These are phyloP conservation scores for Hydrangea macrophylla DNA, from an alignment of 148 eudicot genomes.

Conservation along the genomic window DNA sequence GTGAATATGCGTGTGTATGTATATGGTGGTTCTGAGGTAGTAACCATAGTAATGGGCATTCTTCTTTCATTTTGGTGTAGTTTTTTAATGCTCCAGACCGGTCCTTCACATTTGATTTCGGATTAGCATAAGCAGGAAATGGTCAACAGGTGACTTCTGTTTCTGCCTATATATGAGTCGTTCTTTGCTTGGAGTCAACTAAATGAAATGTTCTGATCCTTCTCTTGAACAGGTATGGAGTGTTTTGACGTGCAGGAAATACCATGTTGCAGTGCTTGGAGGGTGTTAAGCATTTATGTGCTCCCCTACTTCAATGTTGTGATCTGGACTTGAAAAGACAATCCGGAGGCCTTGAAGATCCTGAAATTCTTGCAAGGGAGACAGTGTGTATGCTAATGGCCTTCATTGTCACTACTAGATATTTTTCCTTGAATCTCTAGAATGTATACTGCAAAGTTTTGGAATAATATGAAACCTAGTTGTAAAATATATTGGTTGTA, in stretches of 20 bases:
- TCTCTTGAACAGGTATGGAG: conserved; percentile 60
- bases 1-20: not conserved
- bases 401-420: conserved; percentile 8
- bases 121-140: conserved; percentile 49
- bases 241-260: conserved; percentile 46
- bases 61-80: conserved; percentile 13
- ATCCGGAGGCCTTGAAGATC: conserved; percentile 71
- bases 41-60: not conserved
- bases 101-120: conserved; percentile 13
- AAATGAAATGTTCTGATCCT: conserved; percentile 11
- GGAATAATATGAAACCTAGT: not conserved
- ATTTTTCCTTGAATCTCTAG: not conserved
- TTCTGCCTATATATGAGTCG: not conserved
- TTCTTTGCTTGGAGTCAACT: conserved; percentile 1
- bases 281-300: conserved; percentile 72
- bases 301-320: conserved; percentile 69
- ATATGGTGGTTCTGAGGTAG: no score
- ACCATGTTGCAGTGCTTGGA: conserved; percentile 94
- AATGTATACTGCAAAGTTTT: not conserved
- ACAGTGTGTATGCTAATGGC: conserved; percentile 64
- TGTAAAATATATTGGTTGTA: not conserved
- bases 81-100: conserved; percentile 14
- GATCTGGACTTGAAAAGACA: conserved; percentile 67
- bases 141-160: conserved; percentile 52
- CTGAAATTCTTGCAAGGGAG: conserved; percentile 76